Conservation (phyloP, 2,329 filamentous ascomycete species). For the Alternaria gansuensis region DNA sequence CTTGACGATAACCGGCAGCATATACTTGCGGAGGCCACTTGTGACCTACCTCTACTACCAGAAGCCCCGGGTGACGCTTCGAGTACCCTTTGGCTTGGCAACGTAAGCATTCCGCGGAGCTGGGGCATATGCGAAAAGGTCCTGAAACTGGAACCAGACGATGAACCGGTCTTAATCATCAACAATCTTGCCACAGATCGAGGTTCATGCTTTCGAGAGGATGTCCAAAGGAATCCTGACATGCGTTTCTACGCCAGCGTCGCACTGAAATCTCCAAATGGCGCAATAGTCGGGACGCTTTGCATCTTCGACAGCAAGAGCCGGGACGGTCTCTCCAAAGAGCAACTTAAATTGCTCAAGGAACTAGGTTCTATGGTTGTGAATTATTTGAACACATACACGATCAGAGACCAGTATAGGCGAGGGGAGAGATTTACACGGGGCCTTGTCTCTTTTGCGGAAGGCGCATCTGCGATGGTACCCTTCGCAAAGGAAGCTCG, state of each 20-base stretch:
- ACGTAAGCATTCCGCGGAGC: slow-evolving; percentile 40
- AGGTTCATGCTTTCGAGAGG: not conserved
- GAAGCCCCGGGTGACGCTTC: slow-evolving; percentile 15
- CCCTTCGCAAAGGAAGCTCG: slow-evolving; percentile 21
- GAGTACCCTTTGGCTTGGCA: slow-evolving; percentile 41
- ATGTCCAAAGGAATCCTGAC: slow-evolving; percentile 11
- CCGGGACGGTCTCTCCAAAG: slow-evolving; percentile 26
- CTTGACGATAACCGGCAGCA: slow-evolving; percentile 49
- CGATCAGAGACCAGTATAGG: slow-evolving; percentile 36
- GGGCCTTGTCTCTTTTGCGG: slow-evolving; percentile 44
- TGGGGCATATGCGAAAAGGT: slow-evolving; percentile 40
- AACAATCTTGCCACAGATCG: slow-evolving; percentile 18
- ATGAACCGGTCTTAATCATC: slow-evolving; percentile 21
- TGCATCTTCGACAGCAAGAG: slow-evolving; percentile 38
- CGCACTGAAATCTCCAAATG: slow-evolving; percentile 35
- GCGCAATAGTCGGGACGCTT: slow-evolving; percentile 37
- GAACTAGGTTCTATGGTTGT: slow-evolving; percentile 41
- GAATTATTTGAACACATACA: slow-evolving; percentile 40
- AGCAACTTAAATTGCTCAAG: slow-evolving; percentile 26
- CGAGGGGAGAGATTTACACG: slow-evolving; percentile 45
- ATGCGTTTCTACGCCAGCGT: slow-evolving; percentile 44
- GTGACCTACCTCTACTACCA: slow-evolving; percentile 36
- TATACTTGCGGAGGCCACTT: slow-evolving; percentile 53
- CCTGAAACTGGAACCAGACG: slow-evolving; percentile 14
- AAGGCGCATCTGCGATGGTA: slow-evolving; percentile 38